phyloP scores from a whole-genome alignment of 2,329 filamentous ascomycete species.

The Clonostachys sp. region DNA sequence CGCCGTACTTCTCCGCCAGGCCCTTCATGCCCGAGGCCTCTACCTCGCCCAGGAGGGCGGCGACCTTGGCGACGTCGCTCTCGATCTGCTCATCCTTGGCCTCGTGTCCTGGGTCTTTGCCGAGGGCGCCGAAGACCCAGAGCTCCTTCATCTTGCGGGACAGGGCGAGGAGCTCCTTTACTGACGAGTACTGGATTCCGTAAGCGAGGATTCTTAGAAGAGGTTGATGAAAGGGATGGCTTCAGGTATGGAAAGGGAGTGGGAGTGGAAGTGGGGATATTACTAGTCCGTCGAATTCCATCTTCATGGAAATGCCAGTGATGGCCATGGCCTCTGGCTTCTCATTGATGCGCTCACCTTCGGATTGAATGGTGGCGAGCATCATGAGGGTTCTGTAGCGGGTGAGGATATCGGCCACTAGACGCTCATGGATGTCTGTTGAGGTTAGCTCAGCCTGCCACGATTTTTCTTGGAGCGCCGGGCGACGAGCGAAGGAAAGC shows the following conservation, averaged over 20 bases:
- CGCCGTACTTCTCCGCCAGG: slow-evolving; percentile 27
- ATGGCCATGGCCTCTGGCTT: slow-evolving; percentile 36
- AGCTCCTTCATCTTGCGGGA: slow-evolving; percentile 39
- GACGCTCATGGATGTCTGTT: slow-evolving; percentile 36
- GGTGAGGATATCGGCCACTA: slow-evolving; percentile 37
- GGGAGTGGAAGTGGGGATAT: background rate
- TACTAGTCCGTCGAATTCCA: slow-evolving; percentile 38
- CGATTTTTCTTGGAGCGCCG: background rate
- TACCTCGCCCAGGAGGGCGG: slow-evolving; percentile 23
- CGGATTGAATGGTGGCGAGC: slow-evolving; percentile 34
- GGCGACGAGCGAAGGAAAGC: background rate
- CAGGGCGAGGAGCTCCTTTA: slow-evolving; percentile 38
- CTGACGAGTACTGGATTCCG: slow-evolving; percentile 26
- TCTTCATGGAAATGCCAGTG: slow-evolving; percentile 35
- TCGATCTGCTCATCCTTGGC: slow-evolving; percentile 29
- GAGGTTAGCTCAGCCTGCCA: background rate
- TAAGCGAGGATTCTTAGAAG: background rate
- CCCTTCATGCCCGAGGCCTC: slow-evolving; percentile 24
- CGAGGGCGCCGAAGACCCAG: slow-evolving; percentile 37
- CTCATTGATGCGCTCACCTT: slow-evolving; percentile 28
- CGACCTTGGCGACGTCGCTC: slow-evolving; percentile 25
- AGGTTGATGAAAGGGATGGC: background rate
- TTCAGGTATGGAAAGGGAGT: background rate
- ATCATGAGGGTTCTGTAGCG: slow-evolving; percentile 37
- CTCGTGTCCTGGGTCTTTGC: slow-evolving; percentile 25